Base-by-base conservation (phyloP, 148 eudicot genomes). In the Camellia lanceoleosa region DNA sequence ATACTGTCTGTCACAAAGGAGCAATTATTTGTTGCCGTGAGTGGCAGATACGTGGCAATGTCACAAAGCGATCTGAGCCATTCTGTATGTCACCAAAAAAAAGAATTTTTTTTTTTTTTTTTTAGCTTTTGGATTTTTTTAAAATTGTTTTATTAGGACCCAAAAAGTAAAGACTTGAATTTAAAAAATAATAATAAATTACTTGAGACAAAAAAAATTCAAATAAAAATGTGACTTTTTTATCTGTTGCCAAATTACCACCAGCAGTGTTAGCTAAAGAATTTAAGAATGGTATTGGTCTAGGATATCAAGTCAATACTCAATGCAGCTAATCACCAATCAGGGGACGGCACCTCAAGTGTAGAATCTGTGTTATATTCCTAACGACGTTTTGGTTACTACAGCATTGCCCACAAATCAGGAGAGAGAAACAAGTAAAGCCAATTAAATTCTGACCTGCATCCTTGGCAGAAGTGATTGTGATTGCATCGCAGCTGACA, bases 401-500 rank as follows among this genome's bases (percentile, higher is more conserved):
- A 38, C 51, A 52, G 54, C 72, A 73, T 54, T 49, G 58, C 8
- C 7, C 19, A 19, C 19, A 42, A 52, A 80, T 42, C 67, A 60
- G n/a, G 10, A 46, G 16, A 73, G 62, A 69, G 71, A 72, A 55
- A 65, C 4, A 30, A 73, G 61, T 49, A 46, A 76, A 44, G 49
- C n/a, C 79, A 44, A 56, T 63, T 20, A 63, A 78, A 68, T 41
- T 41, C 87, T 81, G 79, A 96, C 98, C 99, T 93, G 98, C 98
- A 92, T 89, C 74, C 98, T 86, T 70, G 99, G 92, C 59, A 87
- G 82, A 68, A 88, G 54, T 23, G 97, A 83, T 77, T 92, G 99
- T 49, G 98, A 90, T 78, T 90, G 82, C 95, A 93, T 91, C 42
- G 91, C 77, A 76, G 92, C 90, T 59, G 99, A 90, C 95, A 96